These are phyloP conservation scores for Fusarium hainanense DNA, from an alignment of 2,329 filamentous ascomycete species.

Conservation along the genomic window DNA sequence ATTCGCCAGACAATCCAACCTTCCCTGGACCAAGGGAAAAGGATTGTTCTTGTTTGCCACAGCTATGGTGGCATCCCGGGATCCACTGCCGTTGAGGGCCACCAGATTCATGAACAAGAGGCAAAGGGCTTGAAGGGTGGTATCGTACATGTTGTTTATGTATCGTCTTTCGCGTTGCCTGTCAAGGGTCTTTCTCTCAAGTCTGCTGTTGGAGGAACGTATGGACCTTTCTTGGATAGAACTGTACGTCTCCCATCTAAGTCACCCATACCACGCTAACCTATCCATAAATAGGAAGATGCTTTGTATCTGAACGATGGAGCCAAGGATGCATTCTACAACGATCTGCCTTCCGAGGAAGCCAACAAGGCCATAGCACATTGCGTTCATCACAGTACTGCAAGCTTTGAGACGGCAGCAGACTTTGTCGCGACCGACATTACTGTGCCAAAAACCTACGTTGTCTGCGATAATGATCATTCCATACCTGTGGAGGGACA, in stretches of 20 bases:
- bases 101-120: constrained; percentile 43
- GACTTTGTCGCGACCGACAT: constrained; percentile 41
- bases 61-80: constrained; percentile 49
- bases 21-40: neutral
- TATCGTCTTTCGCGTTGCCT: constrained; percentile 45
- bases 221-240: constrained; percentile 4
- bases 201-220: neutral
- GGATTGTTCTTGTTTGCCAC: constrained; percentile 35
- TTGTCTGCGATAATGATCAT: constrained; percentile 43
- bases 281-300: constrained; percentile 2
- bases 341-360: neutral
- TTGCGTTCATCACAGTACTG: constrained; percentile 31
- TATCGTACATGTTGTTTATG: constrained; percentile 45
- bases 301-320: constrained; percentile 4
- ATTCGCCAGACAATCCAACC: neutral
- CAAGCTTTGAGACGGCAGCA: constrained; percentile 22
- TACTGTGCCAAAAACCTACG: constrained; percentile 42
- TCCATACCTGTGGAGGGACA: constrained; percentile 37
- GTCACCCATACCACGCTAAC: too few relatives aligned
- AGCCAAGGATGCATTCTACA: constrained; percentile 10
- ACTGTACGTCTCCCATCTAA: too few relatives aligned
- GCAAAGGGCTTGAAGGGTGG: constrained; percentile 44
- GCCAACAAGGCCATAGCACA: neutral
- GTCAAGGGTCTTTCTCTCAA: neutral
- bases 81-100: constrained; percentile 42